These are phyloP conservation scores for Plenodomus biglobosus DNA, from an alignment of 2,329 filamentous ascomycete genomes.

Conservation along the genomic window DNA sequence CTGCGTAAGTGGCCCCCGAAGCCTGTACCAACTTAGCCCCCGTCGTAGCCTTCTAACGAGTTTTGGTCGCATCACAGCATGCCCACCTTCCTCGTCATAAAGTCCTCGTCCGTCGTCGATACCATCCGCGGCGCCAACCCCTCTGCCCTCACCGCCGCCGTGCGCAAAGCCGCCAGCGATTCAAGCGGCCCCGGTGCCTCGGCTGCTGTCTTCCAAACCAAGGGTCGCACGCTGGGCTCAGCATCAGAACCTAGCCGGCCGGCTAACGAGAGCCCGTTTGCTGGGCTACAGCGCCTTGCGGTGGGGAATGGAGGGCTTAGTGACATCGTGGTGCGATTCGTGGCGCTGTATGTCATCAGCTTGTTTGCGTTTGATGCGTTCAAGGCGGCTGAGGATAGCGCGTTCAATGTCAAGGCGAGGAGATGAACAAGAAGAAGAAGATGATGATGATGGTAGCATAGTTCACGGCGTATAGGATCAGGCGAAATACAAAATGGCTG, in stretches of 20 bases:
- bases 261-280: constrained; percentile 27
- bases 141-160: constrained; percentile 51
- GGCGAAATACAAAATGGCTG: too few species aligned
- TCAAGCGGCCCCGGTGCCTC: constrained; percentile 40
- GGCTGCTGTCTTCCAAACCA: constrained; percentile 44
- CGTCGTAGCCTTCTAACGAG: too few species aligned
- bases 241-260: constrained; percentile 27
- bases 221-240: constrained; percentile 48
- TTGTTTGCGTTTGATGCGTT: constrained; percentile 50
- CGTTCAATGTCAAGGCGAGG: constrained; percentile 45
- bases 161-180: constrained; percentile 49
- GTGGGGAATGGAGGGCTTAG: constrained; percentile 40
- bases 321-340: constrained; percentile 48
- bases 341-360: constrained; percentile 51
- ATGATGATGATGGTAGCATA: too few species aligned
- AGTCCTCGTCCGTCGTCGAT: constrained; percentile 47
- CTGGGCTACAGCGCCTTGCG: constrained; percentile 29
- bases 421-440: constrained; percentile 12
- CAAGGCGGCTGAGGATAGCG: constrained; percentile 48
- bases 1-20: constrained; percentile 42
- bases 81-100: constrained; percentile 55
- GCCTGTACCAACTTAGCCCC: too few species aligned
- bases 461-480: too few species aligned
- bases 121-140: constrained; percentile 54
- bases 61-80: too few species aligned